Evolutionary conservation across 2,329 filamentous ascomycete genomes (phyloP).

Genomic region (Plenodomus biglobosus): DNA sequence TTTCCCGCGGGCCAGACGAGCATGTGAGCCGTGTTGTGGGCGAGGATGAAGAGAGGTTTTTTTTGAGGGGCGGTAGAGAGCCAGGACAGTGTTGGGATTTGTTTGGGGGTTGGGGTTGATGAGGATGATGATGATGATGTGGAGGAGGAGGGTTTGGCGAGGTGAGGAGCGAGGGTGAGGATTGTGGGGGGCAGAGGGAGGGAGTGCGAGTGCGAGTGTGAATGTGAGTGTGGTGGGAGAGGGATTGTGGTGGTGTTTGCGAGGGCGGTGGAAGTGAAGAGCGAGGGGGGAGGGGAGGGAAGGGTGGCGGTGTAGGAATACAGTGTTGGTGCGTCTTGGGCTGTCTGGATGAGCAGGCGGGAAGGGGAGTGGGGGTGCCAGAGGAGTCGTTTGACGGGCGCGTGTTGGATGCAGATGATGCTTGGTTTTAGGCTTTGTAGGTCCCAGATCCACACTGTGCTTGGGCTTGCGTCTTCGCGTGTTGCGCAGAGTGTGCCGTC

Average conservation of each 20-base stretch:
- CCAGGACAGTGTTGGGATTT: constrained; percentile 34
- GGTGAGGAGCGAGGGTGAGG: constrained; percentile 22
- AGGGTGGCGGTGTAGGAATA: constrained; percentile 43
- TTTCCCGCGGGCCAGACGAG: constrained; percentile 48
- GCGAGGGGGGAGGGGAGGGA: constrained; percentile 14
- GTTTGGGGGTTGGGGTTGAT: constrained; percentile 18
- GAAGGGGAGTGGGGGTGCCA: constrained; percentile 48
- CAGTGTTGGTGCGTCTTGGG: constrained; percentile 42
- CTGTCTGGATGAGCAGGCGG: constrained; percentile 48
- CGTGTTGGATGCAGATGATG: constrained; percentile 50
- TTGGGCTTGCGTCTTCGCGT: constrained; percentile 44
- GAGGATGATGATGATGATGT: constrained; percentile 26
- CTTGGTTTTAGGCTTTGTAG: constrained; percentile 41
- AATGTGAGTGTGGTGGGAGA: constrained; percentile 30
- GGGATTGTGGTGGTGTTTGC: constrained; percentile 6
- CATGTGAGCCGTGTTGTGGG: constrained; percentile 42
- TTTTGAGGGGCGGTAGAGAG: constrained; percentile 28
- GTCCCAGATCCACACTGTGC: constrained; percentile 54
- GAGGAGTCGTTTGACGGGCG: constrained; percentile 45
- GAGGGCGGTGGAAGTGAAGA: constrained; percentile 16
- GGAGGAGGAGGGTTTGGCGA: constrained; percentile 32
- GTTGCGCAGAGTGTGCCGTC: constrained; percentile 44
- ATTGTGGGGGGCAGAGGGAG: constrained; percentile 30
- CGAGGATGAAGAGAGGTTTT: constrained; percentile 42
- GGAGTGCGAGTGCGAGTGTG: neutral